Base-by-base conservation (phyloP, 208 protist genomes). In the Eutreptiella sp. region DNA sequence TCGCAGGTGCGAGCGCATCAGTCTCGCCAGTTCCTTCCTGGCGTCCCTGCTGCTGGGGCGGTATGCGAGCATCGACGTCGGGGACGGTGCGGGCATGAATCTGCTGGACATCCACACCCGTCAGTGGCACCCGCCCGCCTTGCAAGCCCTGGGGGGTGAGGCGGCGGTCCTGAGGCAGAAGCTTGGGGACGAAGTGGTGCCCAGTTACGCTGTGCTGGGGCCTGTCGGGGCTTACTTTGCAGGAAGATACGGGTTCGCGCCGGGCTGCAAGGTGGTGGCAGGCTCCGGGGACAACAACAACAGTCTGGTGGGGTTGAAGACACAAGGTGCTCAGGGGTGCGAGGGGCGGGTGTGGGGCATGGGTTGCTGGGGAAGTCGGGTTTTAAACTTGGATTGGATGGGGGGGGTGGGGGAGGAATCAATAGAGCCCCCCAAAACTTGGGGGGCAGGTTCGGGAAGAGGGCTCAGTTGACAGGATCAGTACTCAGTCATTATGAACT, bases 51-150 rank as follows among this genome's bases (percentile, higher is more conserved):
- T 81, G n/a, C 11, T 53, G 1, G 75, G 75, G 3, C 4, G 50
- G 4, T 76, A 76, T 53, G 54, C 57, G 14, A 54, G 68, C 4
- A 81, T 81, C 50, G 75, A 81, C 43, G 19, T 38, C 19, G 35
- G 32, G 19, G 75, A 81, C 29, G 75, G 59, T 16, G 33, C 35
- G 32, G 75, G 75, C 9, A 81, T 79, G 73, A 79, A 79, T 52
- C 38, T 77, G 9, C 33, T 81, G 24, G 70, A 78, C 46, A 70
- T 80, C n/a, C 45, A 39, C 21, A 61, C 31, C 19, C 46, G 53
- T 24, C 16, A 63, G 4, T 80, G 75, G 75, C 28, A 23, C 24
- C 4, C 24, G 2, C 35, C 35, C 3, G 35, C 46, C 26, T 21
- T 76, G 23, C 5, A 67, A 38, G 26, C 24, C 38, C 41, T 73